Evolutionary conservation across 2,329 filamentous ascomycete species (phyloP).

Genomic region (Fusarium subglutinans): DNA sequence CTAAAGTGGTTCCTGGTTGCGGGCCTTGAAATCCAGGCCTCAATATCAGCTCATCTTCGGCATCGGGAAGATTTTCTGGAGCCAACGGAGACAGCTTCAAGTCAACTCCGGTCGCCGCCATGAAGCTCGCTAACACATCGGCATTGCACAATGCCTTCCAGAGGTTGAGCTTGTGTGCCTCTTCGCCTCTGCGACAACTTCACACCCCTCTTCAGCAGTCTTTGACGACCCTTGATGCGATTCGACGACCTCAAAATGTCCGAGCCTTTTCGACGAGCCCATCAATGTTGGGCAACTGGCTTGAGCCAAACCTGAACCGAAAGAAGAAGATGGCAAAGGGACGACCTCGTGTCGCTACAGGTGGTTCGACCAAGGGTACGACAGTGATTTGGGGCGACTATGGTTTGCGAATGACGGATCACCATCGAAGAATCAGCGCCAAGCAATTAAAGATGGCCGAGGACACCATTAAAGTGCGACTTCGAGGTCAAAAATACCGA

Average conservation of each 20-base stretch:
- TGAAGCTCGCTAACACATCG: constrained; percentile 57
- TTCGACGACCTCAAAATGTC: constrained; percentile 55
- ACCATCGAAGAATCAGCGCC: constrained; percentile 90
- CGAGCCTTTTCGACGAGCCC: constrained; percentile 79
- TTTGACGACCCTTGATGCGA: constrained; percentile 43
- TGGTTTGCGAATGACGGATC: constrained; percentile 91
- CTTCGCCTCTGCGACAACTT: constrained; percentile 52
- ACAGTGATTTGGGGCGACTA: constrained; percentile 98
- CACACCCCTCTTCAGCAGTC: constrained; percentile 46
- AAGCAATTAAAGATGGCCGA: constrained; percentile 89
- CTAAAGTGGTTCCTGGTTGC: constrained; percentile 43
- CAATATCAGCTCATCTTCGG: neutral
- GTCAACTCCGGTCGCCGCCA: constrained; percentile 47
- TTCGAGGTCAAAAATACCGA: constrained; percentile 91
- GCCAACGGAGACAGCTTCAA: constrained; percentile 37
- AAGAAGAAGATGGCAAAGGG: constrained; percentile 94
- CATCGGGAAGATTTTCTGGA: constrained; percentile 48
- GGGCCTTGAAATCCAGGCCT: constrained; percentile 22
- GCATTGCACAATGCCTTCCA: constrained; percentile 62
- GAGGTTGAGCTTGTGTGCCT: constrained; percentile 56
- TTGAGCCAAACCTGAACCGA: constrained; percentile 78
- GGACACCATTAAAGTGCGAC: constrained; percentile 87
- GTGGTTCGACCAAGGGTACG: constrained; percentile 90
- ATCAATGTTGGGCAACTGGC: constrained; percentile 74
- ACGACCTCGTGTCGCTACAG: constrained; percentile 85